Percentiles rank a stretch among this genome's conserved stretches.
Evolutionary conservation across 176 grass and related monocot genomes (phyloP).

Genomic region (Thinopyrum elongatum): DNA sequence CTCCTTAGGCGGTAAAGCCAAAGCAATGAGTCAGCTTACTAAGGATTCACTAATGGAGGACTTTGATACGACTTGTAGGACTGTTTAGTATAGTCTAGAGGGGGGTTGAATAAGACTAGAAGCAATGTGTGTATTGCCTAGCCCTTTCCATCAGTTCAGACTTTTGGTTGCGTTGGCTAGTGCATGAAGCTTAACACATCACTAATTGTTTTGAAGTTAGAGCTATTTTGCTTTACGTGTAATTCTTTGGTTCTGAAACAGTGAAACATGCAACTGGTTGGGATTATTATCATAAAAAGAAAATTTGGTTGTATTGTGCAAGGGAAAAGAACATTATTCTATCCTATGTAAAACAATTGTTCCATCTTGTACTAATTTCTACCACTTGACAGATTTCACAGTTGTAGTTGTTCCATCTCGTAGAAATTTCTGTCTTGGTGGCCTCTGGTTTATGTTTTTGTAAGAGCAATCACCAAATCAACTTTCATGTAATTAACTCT

Average conservation of each 20-base stretch:
- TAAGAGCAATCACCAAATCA: conserved; percentile 7
- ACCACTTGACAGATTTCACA: not conserved
- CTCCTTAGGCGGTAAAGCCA: too few relatives aligned
- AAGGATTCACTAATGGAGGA: too few relatives aligned
- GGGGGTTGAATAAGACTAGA: too few relatives aligned
- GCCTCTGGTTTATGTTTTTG: not conserved
- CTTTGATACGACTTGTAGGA: too few relatives aligned
- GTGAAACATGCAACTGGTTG: not conserved
- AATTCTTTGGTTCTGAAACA: not conserved
- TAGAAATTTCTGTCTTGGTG: conserved; percentile 5
- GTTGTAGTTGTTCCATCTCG: not conserved
- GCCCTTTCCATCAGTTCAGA: too few relatives aligned
- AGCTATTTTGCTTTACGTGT: not conserved
- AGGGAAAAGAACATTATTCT: not conserved
- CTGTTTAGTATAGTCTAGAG: too few relatives aligned
- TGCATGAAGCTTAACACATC: too few relatives aligned
- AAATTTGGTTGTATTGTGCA: conserved; percentile 5
- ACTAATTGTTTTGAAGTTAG: not conserved
- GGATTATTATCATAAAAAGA: not conserved
- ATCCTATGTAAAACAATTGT: not conserved
- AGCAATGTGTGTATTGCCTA: too few relatives aligned
- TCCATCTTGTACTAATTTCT: not conserved
- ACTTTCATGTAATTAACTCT: conserved; percentile 1
- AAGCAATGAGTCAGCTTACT: too few relatives aligned
- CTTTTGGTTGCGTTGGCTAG: too few relatives aligned